Base-by-base conservation (phyloP, 108 stramenopile genomes). In the Skeletonema marinoi region DNA sequence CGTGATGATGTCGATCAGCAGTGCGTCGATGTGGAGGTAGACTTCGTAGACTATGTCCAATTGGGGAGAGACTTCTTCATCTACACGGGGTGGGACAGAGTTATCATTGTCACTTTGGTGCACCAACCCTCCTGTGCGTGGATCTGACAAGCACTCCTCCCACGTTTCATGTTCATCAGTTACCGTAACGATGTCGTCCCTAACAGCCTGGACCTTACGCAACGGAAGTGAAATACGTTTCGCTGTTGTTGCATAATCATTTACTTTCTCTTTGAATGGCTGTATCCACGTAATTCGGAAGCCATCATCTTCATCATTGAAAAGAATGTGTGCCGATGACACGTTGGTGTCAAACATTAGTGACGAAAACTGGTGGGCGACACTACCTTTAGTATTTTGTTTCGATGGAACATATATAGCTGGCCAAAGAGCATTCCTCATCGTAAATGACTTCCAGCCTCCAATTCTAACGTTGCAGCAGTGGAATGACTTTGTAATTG, bases 231-330 rank as follows among this genome's bases (percentile, higher is more conserved):
- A 31, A 42, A 71, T 56, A 1, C 0, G 30, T 32, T 38, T 60
- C 38, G 65, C 19, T 48, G 10, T n/a, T 4, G 16, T 4, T n/a
- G 44, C 0, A 4, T 3, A 46, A 16, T n/a, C 44, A 46, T 16
- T 3, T 8, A 6, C 19, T 2, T 8, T 9, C 1, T 39, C 63
- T 5, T 39, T 38, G 63, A 35, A 35, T 2, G 38, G 19, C 2
- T 10, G 13, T 7, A 85, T 77, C 91, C 91, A 92, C 12, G 86
- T 88, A 41, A 92, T 66, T 32, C 91, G 86, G 71, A 87, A 90
- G 4, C 89, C 89, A 77, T 90, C 89, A 32, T 81, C 86, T 75
- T 92, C 91, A 65, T 92, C 88, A 71, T 88, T 90, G 48, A 92
- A 84, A 3, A 90, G 65, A 56, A 92, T 35, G 59, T 87, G 87